Conservation (phyloP, 2,329 filamentous ascomycete genomes). For the Pseudogymnoascus sp. region DNA sequence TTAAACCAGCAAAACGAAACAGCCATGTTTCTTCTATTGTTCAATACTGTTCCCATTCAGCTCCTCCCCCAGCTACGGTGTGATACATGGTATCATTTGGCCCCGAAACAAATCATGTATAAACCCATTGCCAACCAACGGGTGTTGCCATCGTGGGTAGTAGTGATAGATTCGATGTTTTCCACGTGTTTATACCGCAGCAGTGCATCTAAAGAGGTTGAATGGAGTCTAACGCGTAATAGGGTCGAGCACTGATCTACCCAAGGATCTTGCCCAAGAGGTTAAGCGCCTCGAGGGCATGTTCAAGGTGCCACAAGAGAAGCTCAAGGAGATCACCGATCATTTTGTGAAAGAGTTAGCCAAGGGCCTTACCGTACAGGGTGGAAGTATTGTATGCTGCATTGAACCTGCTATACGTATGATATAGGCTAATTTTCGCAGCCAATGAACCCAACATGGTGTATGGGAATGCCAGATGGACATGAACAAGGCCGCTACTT, state of each 20-base stretch:
- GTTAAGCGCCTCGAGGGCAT: constrained; percentile 76
- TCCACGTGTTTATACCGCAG: not conserved
- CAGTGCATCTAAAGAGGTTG: not conserved
- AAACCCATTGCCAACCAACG: not conserved
- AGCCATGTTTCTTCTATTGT: not conserved
- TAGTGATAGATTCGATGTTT: not conserved
- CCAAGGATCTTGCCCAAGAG: constrained; percentile 71
- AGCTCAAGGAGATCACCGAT: constrained; percentile 81
- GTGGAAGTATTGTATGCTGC: constrained; percentile 76
- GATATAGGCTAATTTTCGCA: constrained; percentile 31
- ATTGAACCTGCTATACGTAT: not conserved
- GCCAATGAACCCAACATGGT: constrained; percentile 98
- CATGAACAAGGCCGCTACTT: constrained; percentile 81
- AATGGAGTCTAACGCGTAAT: constrained; percentile 6
- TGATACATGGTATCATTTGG: not conserved
- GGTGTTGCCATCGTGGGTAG: not conserved
- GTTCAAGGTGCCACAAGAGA: constrained; percentile 68
- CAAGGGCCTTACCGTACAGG: constrained; percentile 79
- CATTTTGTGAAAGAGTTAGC: constrained; percentile 84
- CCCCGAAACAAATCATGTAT: not conserved
- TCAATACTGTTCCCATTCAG: not conserved
- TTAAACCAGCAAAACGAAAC: not conserved
- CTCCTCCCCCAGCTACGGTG: not conserved
- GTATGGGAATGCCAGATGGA: constrained; percentile 80
- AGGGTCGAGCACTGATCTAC: constrained; percentile 89